These are phyloP conservation scores for Ophiostoma novo-ulmi DNA, from an alignment of 2,329 filamentous ascomycete species.

Conservation along the genomic window DNA sequence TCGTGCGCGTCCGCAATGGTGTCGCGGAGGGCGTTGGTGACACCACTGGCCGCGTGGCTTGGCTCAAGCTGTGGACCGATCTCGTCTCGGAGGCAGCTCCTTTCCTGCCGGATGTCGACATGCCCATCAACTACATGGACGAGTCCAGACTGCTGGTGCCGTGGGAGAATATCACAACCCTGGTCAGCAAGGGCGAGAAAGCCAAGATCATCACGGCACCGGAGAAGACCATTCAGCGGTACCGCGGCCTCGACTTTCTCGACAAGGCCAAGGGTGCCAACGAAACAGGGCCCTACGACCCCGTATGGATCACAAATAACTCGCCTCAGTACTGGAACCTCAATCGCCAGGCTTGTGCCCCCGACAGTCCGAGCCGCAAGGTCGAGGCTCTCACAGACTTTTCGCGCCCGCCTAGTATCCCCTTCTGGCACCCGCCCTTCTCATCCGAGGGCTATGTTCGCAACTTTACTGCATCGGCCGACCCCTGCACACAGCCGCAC, in stretches of 20 bases:
- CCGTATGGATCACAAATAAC: slow-evolving; percentile 44
- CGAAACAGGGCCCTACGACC: slow-evolving; percentile 38
- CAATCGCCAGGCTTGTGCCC: slow-evolving; percentile 52
- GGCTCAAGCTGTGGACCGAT: slow-evolving; percentile 45
- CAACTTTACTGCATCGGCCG: slow-evolving; percentile 51
- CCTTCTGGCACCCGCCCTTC: slow-evolving; percentile 31
- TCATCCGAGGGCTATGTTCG: slow-evolving; percentile 44
- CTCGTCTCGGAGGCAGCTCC: slow-evolving; percentile 49
- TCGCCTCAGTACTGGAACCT: slow-evolving; percentile 54
- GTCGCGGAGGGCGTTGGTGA: slow-evolving; percentile 40
- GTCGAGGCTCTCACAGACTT: slow-evolving; percentile 39
- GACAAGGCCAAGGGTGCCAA: slow-evolving; percentile 30
- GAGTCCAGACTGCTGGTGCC: slow-evolving; percentile 59
- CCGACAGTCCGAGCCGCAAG: slow-evolving; percentile 46
- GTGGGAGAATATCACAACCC: slow-evolving; percentile 50
- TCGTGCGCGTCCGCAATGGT: slow-evolving; percentile 47
- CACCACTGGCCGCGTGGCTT: slow-evolving; percentile 39
- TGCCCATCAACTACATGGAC: slow-evolving; percentile 61
- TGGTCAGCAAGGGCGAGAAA: slow-evolving; percentile 45
- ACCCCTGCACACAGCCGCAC: slow-evolving; percentile 52
- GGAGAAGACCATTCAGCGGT: slow-evolving; percentile 41
- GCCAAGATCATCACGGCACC: slow-evolving; percentile 41
- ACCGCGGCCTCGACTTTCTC: slow-evolving; percentile 39
- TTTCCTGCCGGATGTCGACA: slow-evolving; percentile 59
- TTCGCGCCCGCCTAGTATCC: slow-evolving; percentile 26